A percentile compares a stretch with the other conserved stretches of the same genome.
Evolutionary conservation across 176 grass and related monocot species (phyloP).

Genomic region (Bothriochloa decipiens): DNA sequence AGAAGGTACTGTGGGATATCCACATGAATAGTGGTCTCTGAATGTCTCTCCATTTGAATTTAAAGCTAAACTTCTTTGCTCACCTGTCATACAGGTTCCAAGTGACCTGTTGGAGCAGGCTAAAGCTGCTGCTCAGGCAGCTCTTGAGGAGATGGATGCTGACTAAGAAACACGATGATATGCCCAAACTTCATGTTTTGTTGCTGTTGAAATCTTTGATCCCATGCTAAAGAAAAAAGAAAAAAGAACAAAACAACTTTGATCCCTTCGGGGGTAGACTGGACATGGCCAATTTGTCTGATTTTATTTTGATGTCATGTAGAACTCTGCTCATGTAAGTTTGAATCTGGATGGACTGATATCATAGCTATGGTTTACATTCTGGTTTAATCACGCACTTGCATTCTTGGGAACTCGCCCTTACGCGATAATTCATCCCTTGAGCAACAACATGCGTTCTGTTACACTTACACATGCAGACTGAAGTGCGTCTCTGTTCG

Average conservation of each 20-base stretch:
- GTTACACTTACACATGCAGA: not conserved
- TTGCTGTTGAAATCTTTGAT: conserved; percentile 34
- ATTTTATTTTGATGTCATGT: conserved; percentile 23
- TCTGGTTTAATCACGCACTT: not conserved
- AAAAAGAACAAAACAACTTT: too few relatives aligned
- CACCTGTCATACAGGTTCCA: conserved; percentile 56
- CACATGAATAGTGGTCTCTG: not conserved
- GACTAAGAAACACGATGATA: conserved; percentile 41
- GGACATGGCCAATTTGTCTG: not conserved
- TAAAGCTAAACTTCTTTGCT: conserved; percentile 9
- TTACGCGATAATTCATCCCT: not conserved
- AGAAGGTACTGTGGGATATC: conserved; percentile 56
- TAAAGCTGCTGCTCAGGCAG: conserved; percentile 60
- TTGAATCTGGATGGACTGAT: conserved; percentile 6
- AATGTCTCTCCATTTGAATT: not conserved
- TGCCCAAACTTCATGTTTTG: not conserved
- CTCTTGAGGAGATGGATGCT: conserved; percentile 83
- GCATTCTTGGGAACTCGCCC: not conserved
- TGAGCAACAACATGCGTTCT: not conserved
- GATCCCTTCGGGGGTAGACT: too few relatives aligned
- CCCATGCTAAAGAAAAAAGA: too few relatives aligned
- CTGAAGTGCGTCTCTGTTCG: not conserved
- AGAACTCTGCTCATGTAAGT: not conserved
- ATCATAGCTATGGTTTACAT: not conserved
- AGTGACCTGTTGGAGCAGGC: conserved; percentile 62